phyloP scores from a whole-genome alignment of 345 rosid genomes.

The Euphorbia lathyris region DNA sequence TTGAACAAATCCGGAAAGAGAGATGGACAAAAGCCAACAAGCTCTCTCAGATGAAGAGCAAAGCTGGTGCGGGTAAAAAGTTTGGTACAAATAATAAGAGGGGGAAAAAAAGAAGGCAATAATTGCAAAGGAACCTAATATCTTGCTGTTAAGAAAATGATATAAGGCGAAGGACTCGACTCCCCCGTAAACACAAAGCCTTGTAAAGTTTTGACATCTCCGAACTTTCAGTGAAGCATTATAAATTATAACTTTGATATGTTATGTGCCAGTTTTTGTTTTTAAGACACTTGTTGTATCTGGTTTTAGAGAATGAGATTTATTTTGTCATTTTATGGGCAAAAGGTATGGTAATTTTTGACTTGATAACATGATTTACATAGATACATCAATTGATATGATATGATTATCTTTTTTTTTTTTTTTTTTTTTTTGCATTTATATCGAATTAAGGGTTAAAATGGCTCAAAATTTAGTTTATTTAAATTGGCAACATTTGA shows the following conservation, averaged over 20 bases:
- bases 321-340: too few relatives aligned
- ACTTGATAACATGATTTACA: too few relatives aligned
- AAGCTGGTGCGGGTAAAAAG: slow-evolving; percentile 34
- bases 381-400: too few relatives aligned
- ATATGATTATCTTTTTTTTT: too few relatives aligned
- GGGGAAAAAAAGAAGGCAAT: slow-evolving; percentile 35
- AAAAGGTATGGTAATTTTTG: too few relatives aligned
- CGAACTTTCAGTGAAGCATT: neutral
- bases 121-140: neutral
- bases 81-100: slow-evolving; percentile 30
- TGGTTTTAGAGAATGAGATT: too few relatives aligned
- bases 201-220: slow-evolving; percentile 1
- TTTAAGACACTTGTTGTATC: neutral
- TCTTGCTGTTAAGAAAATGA: neutral
- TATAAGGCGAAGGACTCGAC: neutral
- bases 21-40: slow-evolving; percentile 71
- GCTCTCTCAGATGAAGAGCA: slow-evolving; percentile 57
- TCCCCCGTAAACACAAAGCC: neutral
- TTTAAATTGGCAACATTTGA: too few relatives aligned
- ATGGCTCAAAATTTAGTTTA: too few relatives aligned
- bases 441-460: too few relatives aligned
- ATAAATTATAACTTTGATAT: neutral
- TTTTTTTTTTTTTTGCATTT: too few relatives aligned
- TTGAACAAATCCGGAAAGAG: slow-evolving; percentile 87
- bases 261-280: neutral